phyloP scores from a whole-genome alignment of 257 asterid genomes.

The Prunella vulgaris region DNA sequence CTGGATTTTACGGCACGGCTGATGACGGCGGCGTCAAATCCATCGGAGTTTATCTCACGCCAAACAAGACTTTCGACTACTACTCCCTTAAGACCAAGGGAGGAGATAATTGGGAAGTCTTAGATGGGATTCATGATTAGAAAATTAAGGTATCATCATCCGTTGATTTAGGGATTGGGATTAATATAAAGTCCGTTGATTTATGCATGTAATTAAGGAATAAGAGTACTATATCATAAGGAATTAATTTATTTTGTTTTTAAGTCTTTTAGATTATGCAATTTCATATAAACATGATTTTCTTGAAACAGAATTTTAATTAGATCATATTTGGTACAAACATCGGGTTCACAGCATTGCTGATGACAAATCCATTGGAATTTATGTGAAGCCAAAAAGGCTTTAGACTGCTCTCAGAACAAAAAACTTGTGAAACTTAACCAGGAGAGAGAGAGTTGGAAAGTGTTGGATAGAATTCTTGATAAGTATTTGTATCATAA shows the following conservation, averaged over 20 bases:
- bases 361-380: not conserved
- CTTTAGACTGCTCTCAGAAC: not conserved
- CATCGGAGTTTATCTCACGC: slow-evolving; percentile 39
- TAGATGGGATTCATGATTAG: not conserved
- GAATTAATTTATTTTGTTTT: no score
- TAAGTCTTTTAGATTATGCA: no score
- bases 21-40: not conserved
- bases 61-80: slow-evolving; percentile 18
- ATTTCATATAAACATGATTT: no score
- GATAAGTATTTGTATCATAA: not conserved
- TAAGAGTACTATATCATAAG: no score
- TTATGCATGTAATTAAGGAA: no score
- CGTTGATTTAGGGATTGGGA: not conserved
- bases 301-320: no score
- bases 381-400: not conserved
- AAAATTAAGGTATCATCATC: not conserved
- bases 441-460: not conserved
- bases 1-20: slow-evolving; percentile 36
- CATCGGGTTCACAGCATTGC: no score
- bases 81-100: not conserved
- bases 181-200: no score
- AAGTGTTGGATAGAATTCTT: not conserved
- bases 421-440: not conserved
- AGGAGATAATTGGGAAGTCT: not conserved
- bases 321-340: no score